Conservation (phyloP, 331 rosid genomes). For the Quercus phellos region DNA sequence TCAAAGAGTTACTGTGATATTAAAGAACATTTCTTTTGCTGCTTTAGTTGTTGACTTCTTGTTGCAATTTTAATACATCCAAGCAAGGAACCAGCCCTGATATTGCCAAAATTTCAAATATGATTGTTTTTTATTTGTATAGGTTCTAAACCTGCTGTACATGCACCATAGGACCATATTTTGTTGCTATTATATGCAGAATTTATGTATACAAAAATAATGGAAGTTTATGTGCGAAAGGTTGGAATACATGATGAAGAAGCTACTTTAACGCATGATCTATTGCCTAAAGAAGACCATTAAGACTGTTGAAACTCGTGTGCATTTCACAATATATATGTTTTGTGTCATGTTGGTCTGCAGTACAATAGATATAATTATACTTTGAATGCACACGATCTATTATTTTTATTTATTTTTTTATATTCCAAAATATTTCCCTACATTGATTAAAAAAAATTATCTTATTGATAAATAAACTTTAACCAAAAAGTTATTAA, state of each 20-base stretch:
- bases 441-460: no score
- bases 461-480: no score
- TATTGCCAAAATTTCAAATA: background rate
- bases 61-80: background rate
- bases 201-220: background rate
- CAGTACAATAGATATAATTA: no score
- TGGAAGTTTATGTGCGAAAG: background rate
- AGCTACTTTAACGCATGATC: background rate
- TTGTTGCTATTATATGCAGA: no score
- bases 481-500: no score
- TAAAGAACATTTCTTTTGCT: background rate
- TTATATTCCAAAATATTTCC: no score
- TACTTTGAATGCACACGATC: no score
- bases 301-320: background rate
- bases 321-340: no score
- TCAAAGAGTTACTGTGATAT: background rate
- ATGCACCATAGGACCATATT: background rate
- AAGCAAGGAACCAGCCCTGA: background rate
- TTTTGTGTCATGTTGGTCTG: no score
- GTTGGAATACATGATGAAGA: background rate
- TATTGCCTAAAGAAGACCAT: background rate
- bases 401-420: no score
- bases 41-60: background rate
- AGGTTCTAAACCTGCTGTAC: background rate
- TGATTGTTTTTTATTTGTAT: background rate